A percentile compares a stretch with the other conserved stretches of the same genome.
Conservation (phyloP, 1,284 basidiomycete genomes). For the Tilletia walkeri region DNA sequence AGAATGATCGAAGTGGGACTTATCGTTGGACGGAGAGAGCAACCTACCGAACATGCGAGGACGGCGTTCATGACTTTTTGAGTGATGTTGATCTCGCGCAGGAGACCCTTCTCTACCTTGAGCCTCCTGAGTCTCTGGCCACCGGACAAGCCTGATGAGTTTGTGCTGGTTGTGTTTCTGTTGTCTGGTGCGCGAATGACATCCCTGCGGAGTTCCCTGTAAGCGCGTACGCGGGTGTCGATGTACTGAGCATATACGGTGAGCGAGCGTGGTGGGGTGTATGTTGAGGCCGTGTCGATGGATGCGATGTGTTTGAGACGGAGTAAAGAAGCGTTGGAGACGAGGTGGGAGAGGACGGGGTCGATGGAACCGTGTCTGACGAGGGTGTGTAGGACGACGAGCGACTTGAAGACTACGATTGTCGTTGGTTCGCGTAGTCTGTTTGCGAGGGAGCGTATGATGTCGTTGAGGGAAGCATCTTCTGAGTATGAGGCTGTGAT, state of each 20-base stretch:
- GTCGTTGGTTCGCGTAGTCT: slow-evolving; percentile 85
- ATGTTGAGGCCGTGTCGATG: neutral
- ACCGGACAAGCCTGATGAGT: slow-evolving; percentile 33
- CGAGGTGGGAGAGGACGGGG: slow-evolving; percentile 76
- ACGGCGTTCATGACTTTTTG: slow-evolving; percentile 84
- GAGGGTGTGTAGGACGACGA: slow-evolving; percentile 92
- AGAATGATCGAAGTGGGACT: neutral
- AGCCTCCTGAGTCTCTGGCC: slow-evolving; percentile 73
- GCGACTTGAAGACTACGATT: slow-evolving; percentile 91
- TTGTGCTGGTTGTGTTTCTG: slow-evolving; percentile 58
- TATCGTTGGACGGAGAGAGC: neutral
- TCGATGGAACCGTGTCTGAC: slow-evolving; percentile 90
- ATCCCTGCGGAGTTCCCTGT: slow-evolving; percentile 87
- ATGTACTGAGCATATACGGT: slow-evolving; percentile 85
- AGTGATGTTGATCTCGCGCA: slow-evolving; percentile 86
- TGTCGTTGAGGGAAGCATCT: slow-evolving; percentile 85
- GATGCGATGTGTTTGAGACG: slow-evolving; percentile 16
- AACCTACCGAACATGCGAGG: slow-evolving; percentile 77
- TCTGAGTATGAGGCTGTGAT: slow-evolving; percentile 90
- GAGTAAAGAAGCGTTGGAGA: slow-evolving; percentile 2
- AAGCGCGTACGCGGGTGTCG: slow-evolving; percentile 83
- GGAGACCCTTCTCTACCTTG: slow-evolving; percentile 90
- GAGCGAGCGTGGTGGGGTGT: slow-evolving; percentile 72
- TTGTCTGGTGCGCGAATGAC: slow-evolving; percentile 83
- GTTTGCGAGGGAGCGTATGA: slow-evolving; percentile 78